These are phyloP conservation scores for Euryodendron excelsum DNA, from an alignment of 148 eudicot species.

Conservation along the genomic window DNA sequence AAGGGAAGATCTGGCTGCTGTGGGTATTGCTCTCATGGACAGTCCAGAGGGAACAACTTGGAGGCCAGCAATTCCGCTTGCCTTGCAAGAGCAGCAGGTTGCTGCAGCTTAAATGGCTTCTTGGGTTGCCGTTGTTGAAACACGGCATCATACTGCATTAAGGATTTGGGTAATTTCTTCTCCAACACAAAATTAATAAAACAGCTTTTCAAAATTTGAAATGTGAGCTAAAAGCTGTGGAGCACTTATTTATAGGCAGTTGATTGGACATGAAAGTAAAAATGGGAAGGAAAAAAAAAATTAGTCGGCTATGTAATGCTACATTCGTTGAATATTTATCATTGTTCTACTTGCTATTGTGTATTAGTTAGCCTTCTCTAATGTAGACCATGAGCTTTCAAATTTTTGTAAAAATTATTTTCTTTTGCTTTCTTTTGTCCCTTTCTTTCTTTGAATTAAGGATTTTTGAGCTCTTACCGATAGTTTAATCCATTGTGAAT, in stretches of 20 bases:
- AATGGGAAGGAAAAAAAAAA: background rate
- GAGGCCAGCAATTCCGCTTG: slow-evolving; percentile 89
- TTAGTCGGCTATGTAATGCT: background rate
- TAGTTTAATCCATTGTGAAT: no score
- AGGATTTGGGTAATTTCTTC: background rate
- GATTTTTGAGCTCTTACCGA: no score
- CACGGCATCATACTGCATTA: background rate
- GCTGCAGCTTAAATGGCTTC: slow-evolving; percentile 26
- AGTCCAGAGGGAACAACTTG: slow-evolving; percentile 80
- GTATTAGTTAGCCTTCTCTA: background rate
- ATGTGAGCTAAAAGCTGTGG: background rate
- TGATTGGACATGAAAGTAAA: background rate
- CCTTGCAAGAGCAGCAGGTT: slow-evolving; percentile 53
- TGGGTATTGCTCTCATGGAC: slow-evolving; percentile 92
- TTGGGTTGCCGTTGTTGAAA: background rate
- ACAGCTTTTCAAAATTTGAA: background rate
- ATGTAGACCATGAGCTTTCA: background rate
- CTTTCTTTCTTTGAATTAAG: no score
- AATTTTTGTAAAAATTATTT: no score
- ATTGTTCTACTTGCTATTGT: background rate
- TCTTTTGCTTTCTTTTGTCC: no score
- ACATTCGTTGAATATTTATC: background rate
- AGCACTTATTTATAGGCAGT: background rate
- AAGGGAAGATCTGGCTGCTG: slow-evolving; percentile 74
- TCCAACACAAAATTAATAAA: background rate